Conservation (phyloP, 2,329 filamentous ascomycete genomes). For the Daldinia sp. region DNA sequence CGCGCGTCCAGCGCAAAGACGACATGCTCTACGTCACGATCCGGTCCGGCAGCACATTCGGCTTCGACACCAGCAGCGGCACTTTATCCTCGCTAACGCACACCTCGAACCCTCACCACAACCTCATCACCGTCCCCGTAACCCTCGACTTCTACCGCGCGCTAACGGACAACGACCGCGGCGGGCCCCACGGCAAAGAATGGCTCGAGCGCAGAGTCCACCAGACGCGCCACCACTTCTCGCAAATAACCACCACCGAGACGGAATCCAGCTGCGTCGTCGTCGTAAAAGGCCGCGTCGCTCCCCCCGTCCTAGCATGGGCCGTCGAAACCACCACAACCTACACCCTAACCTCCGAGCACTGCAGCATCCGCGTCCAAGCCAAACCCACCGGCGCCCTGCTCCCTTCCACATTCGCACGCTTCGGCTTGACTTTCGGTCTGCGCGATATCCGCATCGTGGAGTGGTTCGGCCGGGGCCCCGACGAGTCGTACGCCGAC, state of each 20-base stretch:
- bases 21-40: conserved; percentile 53
- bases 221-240: conserved; percentile 59
- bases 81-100: conserved; percentile 58
- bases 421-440: conserved; percentile 70
- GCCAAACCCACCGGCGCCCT: conserved; percentile 61
- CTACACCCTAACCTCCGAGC: conserved; percentile 65
- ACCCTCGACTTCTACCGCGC: conserved; percentile 72
- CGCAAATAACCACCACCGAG: conserved; percentile 50
- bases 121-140: conserved; percentile 60
- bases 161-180: conserved; percentile 74
- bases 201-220: conserved; percentile 65
- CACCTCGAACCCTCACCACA: conserved; percentile 46
- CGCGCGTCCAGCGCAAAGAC: conserved; percentile 46
- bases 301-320: conserved; percentile 75
- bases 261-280: conserved; percentile 55
- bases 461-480: conserved; percentile 76
- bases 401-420: conserved; percentile 69
- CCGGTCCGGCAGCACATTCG: conserved; percentile 56
- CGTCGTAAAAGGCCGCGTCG: conserved; percentile 65
- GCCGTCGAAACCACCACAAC: conserved; percentile 62
- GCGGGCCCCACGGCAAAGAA: conserved; percentile 65
- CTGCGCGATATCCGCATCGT: conserved; percentile 56
- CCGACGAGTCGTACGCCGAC: conserved; percentile 75
- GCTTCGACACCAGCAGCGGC: conserved; percentile 59
- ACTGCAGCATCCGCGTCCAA: conserved; percentile 63